These are phyloP conservation scores for Pulveroboletus sp. DNA, from an alignment of 768 basidiomycete species.

Conservation along the genomic window DNA sequence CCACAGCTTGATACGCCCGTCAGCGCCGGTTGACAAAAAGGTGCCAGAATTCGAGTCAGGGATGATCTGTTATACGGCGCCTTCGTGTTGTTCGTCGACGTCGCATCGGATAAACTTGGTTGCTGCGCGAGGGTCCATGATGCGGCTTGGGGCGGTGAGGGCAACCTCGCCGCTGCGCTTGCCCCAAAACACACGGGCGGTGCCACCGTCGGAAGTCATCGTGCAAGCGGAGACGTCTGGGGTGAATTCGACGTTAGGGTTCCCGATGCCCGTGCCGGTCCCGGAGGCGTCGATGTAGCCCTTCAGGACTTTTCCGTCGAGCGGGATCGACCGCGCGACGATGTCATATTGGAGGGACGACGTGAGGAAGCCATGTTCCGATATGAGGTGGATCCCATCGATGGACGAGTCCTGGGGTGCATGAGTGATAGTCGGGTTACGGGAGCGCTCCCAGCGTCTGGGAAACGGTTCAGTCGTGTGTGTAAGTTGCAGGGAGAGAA, in stretches of 20 bases:
- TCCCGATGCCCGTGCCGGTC: slow-evolving; percentile 57
- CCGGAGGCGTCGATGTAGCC: slow-evolving; percentile 68
- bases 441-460: too few species aligned
- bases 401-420: slow-evolving; percentile 58
- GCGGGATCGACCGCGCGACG: slow-evolving; percentile 67
- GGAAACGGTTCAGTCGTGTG: too few species aligned
- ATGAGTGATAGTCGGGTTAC: slow-evolving; percentile 60
- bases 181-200: slow-evolving; percentile 72
- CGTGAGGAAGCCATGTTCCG: slow-evolving; percentile 51
- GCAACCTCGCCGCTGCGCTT: slow-evolving; percentile 65
- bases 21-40: slow-evolving; percentile 53
- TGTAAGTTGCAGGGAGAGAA: too few species aligned
- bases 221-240: slow-evolving; percentile 57
- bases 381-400: slow-evolving; percentile 57
- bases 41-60: slow-evolving; percentile 43
- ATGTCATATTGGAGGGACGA: slow-evolving; percentile 68
- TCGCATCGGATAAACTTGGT: slow-evolving; percentile 46
- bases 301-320: slow-evolving; percentile 63
- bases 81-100: slow-evolving; percentile 59
- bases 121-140: slow-evolving; percentile 52
- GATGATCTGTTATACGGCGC: slow-evolving; percentile 49
- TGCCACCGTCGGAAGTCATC: slow-evolving; percentile 60
- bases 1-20: slow-evolving; percentile 77
- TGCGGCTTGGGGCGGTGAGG: slow-evolving; percentile 51
- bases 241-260: slow-evolving; percentile 71